A percentile compares a stretch with the other conserved stretches of the same genome.
phyloP scores from a whole-genome alignment of 1,284 basidiomycete genomes.

The Neolentinus lepideus region DNA sequence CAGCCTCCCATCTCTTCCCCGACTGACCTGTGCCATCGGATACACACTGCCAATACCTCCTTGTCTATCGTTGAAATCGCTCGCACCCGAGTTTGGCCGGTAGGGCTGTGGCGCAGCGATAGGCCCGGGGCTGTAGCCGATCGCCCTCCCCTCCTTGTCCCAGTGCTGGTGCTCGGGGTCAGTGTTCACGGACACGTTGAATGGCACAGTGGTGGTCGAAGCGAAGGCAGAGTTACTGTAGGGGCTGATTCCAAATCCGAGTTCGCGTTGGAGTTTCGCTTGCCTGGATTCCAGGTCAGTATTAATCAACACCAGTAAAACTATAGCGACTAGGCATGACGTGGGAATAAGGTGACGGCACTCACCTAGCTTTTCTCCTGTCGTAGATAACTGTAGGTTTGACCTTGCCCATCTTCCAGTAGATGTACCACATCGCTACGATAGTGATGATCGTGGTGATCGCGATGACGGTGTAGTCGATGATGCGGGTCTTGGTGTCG shows the following conservation, averaged over 20 bases:
- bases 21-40: constrained; percentile 1
- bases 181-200: not conserved
- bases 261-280: not conserved
- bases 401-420: constrained; percentile 65
- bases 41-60: not conserved
- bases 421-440: constrained; percentile 80
- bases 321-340: not conserved
- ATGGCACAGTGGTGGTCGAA: not conserved
- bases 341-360: constrained; percentile 6
- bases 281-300: not conserved
- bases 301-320: constrained; percentile 1
- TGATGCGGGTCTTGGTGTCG: constrained; percentile 31
- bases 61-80: constrained; percentile 6
- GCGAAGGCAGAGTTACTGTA: constrained; percentile 9
- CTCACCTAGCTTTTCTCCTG: constrained; percentile 60
- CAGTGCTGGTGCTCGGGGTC: constrained; percentile 28
- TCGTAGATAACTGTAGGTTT: constrained; percentile 71
- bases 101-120: constrained; percentile 30
- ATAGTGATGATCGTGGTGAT: constrained; percentile 69
- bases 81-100: constrained; percentile 11
- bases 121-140: constrained; percentile 29
- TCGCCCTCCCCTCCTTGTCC: constrained; percentile 25
- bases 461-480: constrained; percentile 59
- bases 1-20: not conserved
- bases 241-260: not conserved